phyloP scores from a whole-genome alignment of 164 flowering plant species.

The Vitis rotundifolia region DNA sequence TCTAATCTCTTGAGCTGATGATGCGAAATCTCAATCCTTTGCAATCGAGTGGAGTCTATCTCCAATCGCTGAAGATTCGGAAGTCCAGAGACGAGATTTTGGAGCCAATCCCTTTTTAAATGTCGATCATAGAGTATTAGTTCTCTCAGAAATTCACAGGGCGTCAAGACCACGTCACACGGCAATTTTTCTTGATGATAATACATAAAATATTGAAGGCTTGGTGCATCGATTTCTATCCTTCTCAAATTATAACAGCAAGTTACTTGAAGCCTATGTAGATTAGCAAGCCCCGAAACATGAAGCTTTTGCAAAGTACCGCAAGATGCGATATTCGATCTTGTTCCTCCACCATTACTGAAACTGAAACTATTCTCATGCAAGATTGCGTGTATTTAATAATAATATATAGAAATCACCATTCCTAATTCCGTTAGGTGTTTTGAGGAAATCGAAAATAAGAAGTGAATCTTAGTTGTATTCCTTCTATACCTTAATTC shows the following conservation, averaged over 20 bases:
- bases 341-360: too few relatives aligned
- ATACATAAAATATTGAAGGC: constrained; percentile 27
- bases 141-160: constrained; percentile 21
- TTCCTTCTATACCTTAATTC: too few relatives aligned
- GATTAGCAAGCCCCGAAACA: constrained; percentile 18
- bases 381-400: too few relatives aligned
- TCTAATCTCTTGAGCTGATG: constrained; percentile 18
- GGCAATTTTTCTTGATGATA: not conserved
- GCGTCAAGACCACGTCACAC: constrained; percentile 16
- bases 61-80: constrained; percentile 31
- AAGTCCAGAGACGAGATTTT: constrained; percentile 8
- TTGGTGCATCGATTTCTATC: constrained; percentile 18
- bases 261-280: constrained; percentile 25
- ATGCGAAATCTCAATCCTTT: constrained; percentile 19
- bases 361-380: too few relatives aligned
- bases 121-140: constrained; percentile 20
- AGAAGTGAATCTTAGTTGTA: too few relatives aligned
- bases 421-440: too few relatives aligned
- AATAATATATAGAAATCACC: too few relatives aligned
- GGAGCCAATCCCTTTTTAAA: constrained; percentile 18
- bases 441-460: too few relatives aligned
- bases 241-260: constrained; percentile 9
- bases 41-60: constrained; percentile 16
- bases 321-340: constrained; percentile 4
- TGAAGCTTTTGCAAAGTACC: constrained; percentile 7